A percentile compares a stretch with the other conserved stretches of the same genome.
Conservation (phyloP, 768 basidiomycete genomes). For the Trametes meyenii region DNA sequence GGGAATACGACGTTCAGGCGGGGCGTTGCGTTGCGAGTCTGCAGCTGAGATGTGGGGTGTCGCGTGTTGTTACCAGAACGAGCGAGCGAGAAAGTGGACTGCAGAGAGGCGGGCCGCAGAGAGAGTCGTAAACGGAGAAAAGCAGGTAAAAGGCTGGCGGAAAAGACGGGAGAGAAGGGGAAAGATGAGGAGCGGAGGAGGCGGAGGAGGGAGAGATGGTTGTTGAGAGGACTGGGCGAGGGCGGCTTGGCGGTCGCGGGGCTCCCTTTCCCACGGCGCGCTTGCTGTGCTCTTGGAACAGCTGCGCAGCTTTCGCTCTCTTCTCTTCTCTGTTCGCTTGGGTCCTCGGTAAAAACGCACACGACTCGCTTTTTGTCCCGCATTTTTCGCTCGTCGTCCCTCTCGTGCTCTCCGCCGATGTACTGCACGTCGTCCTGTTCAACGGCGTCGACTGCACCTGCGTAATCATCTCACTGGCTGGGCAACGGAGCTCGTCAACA, state of each 20-base stretch:
- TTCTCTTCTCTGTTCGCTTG: too few species aligned
- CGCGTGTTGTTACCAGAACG: constrained; percentile 16
- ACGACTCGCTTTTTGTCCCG: too few species aligned
- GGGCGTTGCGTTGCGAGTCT: neutral
- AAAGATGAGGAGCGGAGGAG: neutral
- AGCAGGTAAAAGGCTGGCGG: neutral
- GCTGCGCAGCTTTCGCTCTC: too few species aligned
- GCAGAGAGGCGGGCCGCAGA: neutral
- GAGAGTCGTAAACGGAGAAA: neutral
- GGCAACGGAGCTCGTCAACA: too few species aligned
- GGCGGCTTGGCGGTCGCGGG: neutral
- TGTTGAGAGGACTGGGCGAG: neutral
- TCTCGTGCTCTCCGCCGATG: too few species aligned
- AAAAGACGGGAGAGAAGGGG: neutral
- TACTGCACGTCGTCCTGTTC: too few species aligned
- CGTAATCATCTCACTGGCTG: too few species aligned
- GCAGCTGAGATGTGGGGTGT: neutral
- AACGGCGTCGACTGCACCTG: too few species aligned
- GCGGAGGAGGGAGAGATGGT: neutral
- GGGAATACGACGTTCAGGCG: neutral
- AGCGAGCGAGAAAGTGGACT: neutral
- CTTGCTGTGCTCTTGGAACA: too few species aligned
- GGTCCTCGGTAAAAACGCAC: too few species aligned
- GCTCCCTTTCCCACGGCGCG: constrained; percentile 12
- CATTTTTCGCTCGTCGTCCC: too few species aligned